Evolutionary conservation across 2,329 filamentous ascomycete species (phyloP).

Genomic region (Neofusicoccum sp.): DNA sequence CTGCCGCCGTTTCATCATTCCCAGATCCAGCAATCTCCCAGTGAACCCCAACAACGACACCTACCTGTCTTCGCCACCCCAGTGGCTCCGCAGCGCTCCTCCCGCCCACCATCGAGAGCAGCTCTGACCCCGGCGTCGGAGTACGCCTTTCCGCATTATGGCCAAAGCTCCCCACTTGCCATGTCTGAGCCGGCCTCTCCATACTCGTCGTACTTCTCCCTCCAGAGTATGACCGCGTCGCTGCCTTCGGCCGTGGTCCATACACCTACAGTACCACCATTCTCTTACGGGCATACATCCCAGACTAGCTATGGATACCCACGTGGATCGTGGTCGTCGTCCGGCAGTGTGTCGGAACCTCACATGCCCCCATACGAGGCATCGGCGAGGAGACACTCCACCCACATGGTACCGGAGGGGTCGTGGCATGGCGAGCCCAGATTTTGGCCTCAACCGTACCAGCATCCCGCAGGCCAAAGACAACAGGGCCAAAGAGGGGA

Average conservation of each 20-base stretch:
- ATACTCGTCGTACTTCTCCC: conserved; percentile 11
- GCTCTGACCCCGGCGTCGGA: neutral
- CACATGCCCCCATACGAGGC: neutral
- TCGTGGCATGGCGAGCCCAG: conserved; percentile 3
- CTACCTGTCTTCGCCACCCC: neutral
- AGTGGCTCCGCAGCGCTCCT: neutral
- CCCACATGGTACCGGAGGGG: neutral
- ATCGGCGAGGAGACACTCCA: neutral
- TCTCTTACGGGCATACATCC: neutral
- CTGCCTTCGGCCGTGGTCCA: neutral
- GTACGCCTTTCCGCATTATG: conserved; percentile 2
- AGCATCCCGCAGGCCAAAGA: neutral
- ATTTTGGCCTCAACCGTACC: neutral
- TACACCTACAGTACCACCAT: neutral
- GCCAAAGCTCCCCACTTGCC: conserved; percentile 2
- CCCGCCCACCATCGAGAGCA: neutral
- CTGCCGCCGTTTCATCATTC: conserved; percentile 8
- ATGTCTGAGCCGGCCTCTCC: conserved; percentile 7
- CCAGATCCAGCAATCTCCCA: neutral
- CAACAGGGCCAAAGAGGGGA: neutral
- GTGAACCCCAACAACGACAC: neutral
- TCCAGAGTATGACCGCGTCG: conserved; percentile 1
- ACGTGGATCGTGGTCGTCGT: conserved; percentile 4
- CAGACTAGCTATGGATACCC: neutral
- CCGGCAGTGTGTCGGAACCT: neutral